phyloP scores from a whole-genome alignment of 1,284 basidiomycete genomes.

The Cryptococcus sp. region DNA sequence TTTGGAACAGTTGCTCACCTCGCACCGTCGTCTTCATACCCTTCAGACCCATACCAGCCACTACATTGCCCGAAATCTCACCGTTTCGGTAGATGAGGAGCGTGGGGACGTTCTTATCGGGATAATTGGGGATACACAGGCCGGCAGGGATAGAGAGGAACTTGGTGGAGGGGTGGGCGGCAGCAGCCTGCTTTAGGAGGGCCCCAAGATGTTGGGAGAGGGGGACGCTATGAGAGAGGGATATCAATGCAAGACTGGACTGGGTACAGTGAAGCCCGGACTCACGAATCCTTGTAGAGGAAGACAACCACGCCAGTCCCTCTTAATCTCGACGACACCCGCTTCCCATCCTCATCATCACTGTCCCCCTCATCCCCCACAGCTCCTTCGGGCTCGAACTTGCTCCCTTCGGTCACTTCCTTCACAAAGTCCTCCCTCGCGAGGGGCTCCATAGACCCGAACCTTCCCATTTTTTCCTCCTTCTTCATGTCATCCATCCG shows the following conservation, averaged over 20 bases:
- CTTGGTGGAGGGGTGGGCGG: conserved; percentile 82
- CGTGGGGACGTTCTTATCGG: conserved; percentile 87
- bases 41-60: conserved; percentile 60
- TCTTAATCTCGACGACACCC: conserved; percentile 27
- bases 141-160: conserved; percentile 94
- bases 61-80: conserved; percentile 78
- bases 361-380: conserved; percentile 47
- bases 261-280: no score
- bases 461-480: conserved; percentile 64
- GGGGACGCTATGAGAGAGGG: conserved; percentile 58
- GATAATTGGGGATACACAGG: conserved; percentile 94
- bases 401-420: conserved; percentile 91
- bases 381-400: conserved; percentile 59
- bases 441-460: conserved; percentile 85
- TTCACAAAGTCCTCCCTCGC: conserved; percentile 88
- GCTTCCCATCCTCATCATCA: conserved; percentile 41
- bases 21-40: conserved; percentile 73
- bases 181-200: conserved; percentile 71
- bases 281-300: conserved; percentile 56
- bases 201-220: conserved; percentile 71
- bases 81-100: conserved; percentile 89
- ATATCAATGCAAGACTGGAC: neutral
- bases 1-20: conserved; percentile 66
- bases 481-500: conserved; percentile 65
- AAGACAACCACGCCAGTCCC: conserved; percentile 58